Base-by-base conservation (phyloP, 2,329 filamentous ascomycete genomes). In the Iodosphaeria phyllophila region DNA sequence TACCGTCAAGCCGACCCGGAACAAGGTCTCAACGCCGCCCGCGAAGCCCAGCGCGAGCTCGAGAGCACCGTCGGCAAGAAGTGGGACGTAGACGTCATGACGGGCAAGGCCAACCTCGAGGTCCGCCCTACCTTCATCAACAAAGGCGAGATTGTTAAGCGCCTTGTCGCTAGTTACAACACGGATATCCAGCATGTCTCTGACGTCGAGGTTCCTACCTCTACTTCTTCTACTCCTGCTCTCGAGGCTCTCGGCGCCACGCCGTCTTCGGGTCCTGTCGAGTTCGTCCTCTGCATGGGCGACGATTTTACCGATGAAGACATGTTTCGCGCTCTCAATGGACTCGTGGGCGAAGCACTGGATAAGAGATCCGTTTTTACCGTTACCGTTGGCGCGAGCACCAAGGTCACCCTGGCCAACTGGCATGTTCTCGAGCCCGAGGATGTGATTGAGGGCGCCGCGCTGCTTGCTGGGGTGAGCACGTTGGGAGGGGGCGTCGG, bases 251-350 rank as follows among this genome's bases (percentile, higher is more conserved):
- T 49, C 2, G 58, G 51, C 24, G 39, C 40, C 5, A 41, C 42
- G 5, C 5, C n/a, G n/a, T 11, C 12, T 13, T 10, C 9, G 8
- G 51, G 69, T 25, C 64, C 65, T 26, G 66, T 84, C 0, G 82
- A 86, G 37, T 93, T 95, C 42, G 72, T 91, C 8, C 60, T 95
- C 25, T 98, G 89, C 49, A 56, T 84, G 32, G 89, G 89, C 20
- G 89, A 98, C 48, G 89, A 98, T 43, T 91, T 89, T 38, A 98
- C 89, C 5, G 89, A 98, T 44, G 89, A 98, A 62, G 86, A 92
- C 74, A 73, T 74, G 69, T 95, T 95, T 67, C 77, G 80, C 28
- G 74, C 82, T 9, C 62, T 95, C 22, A 71, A 71, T 39, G 57
- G 53, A 1, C 46, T 64, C 4, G 60, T 57, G 2, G 60, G 54